Evolutionary conservation across 169 alveolate genomes (phyloP), one percentile per base, ranked within the genome.

Genomic region (Cryptosporidium felis): DNA sequence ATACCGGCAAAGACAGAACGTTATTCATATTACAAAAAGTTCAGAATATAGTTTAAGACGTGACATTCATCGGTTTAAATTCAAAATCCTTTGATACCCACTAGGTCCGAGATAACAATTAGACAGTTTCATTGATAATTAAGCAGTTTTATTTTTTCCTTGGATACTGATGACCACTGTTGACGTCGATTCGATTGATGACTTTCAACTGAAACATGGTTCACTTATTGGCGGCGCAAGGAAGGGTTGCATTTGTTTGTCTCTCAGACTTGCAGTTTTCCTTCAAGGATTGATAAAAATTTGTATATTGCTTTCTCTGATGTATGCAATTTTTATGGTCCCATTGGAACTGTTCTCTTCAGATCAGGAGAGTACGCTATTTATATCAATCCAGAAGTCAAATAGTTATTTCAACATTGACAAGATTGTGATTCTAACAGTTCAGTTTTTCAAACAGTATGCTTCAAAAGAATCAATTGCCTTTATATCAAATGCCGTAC

Each of bases 211-310:
- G 10, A 74, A 74, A 45, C 85, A 74, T 34, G 85, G 85, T 59
- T 74, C 85, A 51, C 56, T 74, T 30, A 51, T 74, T 38, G 85
- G 85, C 44, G 85, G 85, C 23, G 85, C 74, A 53, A 74, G 85
- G 58, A 74, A 74, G 28, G 85, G 85, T 53, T 74, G 53, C 28
- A 26, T 74, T 26, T 74, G 85, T 14, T 36, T 74, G 16, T 74
- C 85, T 38, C 42, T 74, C 1, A 49, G 85, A 26, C 66, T 74
- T n/a, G 53, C 85, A 34, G 67, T 53, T 34, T 53, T 74, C 23
- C 3, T 74, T 3, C 85, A 74, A 21, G 67, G 74, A 0, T 26
- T 74, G 12, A 6, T 56, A 0, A 74, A 56, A 26, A 21, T 74
- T 18, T n/a, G 36, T 3, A 21, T 21, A 32, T 34, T 46, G 16